Conservation (phyloP, 2,329 filamentous ascomycete genomes). For the Beauveria brongniartii region DNA sequence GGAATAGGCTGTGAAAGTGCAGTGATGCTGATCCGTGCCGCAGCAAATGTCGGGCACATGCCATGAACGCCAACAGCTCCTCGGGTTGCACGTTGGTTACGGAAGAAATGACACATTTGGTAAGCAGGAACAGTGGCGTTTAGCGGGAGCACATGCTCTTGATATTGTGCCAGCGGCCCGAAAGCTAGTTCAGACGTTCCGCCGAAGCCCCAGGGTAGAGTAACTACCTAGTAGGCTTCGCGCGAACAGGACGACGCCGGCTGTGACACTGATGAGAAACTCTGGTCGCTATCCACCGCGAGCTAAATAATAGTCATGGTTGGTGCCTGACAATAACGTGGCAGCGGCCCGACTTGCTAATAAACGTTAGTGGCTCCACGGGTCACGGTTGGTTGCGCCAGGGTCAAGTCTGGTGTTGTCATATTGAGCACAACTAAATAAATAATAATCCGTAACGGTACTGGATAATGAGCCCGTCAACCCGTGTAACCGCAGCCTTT, state of each 20-base stretch:
- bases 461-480: background rate
- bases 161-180: background rate
- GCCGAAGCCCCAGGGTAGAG: background rate
- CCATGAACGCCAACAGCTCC: background rate
- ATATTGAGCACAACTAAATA: background rate
- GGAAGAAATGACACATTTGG: background rate
- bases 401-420: background rate
- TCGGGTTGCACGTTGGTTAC: background rate
- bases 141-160: background rate
- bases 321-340: conserved; percentile 10
- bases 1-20: background rate
- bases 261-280: background rate
- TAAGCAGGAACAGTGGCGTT: background rate
- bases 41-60: conserved; percentile 3
- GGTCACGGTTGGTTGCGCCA: background rate
- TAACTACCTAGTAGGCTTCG: too few relatives aligned
- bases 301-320: background rate
- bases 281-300: background rate
- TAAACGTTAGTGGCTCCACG: background rate
- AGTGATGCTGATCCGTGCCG: background rate
- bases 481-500: background rate
- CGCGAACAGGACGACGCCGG: background rate
- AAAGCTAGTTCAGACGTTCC: background rate
- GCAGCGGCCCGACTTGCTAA: conserved; percentile 10
- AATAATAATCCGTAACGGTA: too few relatives aligned